Evolutionary conservation across 768 basidiomycete species (phyloP), one percentile per base, ranked within the genome.

Genomic region (Phylloporus rhodoxanthus): DNA sequence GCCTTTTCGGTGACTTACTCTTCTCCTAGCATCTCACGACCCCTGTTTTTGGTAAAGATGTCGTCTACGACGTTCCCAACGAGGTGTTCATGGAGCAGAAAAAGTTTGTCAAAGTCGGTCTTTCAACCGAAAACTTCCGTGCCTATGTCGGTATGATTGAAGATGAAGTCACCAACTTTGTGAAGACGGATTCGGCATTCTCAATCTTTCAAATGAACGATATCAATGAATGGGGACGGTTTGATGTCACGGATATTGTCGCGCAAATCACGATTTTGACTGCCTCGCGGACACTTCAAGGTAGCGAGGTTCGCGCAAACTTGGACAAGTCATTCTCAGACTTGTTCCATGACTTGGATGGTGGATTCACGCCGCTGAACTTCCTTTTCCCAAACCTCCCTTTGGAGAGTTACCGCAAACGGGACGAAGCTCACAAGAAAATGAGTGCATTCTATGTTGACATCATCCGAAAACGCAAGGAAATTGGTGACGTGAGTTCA

Each of bases 1-100:
- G 5, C 28, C n/a, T n/a, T 26, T 13, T 8, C 20, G 2, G 8
- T 30, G 45, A 29, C 43, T 32, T 23, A 63, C 34, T 17, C 47
- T 39, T 7, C 28, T 23, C n/a, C 13, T 57, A 95, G 92, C 87
- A 89, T 63, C 71, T 94, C 39, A 95, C 93, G 0, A 94, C 87
- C 0, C 95, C 95, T 4, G 84, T 98, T 11, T 99, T 99, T 61
- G 96, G 96, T 39, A 92, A 91, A 63, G 94, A 91, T 41, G 96
- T 99, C 40, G 94, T 97, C 10, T 99, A 98, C 66, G 96, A 98
- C 59, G 84, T 90, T 44, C 95, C 96, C 28, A 98, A 98, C 67
- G 89, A 94, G 41, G 72, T 88, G 39, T 84, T 99, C 69, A 98
- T 99, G 94, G 93, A 99, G 61, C 96, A 99, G 68, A 99, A 99